These are phyloP conservation scores for Umbelopsis sp. DNA, from an alignment of 371 early-diverging fungal species.

Conservation along the genomic window DNA sequence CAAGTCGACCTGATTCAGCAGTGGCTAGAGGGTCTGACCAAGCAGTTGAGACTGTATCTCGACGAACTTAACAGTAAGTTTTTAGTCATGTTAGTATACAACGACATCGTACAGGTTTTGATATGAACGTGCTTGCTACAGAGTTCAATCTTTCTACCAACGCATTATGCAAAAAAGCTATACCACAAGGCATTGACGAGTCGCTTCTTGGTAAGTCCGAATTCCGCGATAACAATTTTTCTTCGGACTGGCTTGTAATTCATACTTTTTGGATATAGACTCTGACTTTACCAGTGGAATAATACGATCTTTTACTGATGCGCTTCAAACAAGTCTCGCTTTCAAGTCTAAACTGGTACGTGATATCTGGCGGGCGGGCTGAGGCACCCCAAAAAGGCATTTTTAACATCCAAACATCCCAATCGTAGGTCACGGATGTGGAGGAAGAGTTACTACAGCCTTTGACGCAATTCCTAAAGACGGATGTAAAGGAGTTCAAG, in stretches of 20 bases:
- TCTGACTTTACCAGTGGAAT: constrained; percentile 52
- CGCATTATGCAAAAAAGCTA: constrained; percentile 35
- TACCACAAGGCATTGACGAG: constrained; percentile 40
- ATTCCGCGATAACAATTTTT: no score
- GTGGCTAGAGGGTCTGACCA: constrained; percentile 63
- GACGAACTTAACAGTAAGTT: constrained; percentile 53
- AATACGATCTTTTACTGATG: constrained; percentile 55
- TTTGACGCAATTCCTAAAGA: constrained; percentile 63
- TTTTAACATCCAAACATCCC: constrained; percentile 32
- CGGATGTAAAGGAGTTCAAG: constrained; percentile 64
- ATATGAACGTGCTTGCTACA: constrained; percentile 12
- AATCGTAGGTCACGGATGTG: constrained; percentile 55
- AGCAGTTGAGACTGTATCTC: constrained; percentile 46
- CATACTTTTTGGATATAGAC: constrained; percentile 24
- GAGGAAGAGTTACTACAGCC: constrained; percentile 64
- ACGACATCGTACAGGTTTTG: neutral
- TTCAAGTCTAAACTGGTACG: constrained; percentile 61
- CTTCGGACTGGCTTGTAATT: no score
- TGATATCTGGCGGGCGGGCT: constrained; percentile 22
- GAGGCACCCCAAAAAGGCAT: constrained; percentile 34
- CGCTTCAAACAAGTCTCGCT: constrained; percentile 57
- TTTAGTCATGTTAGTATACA: neutral
- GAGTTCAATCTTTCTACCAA: constrained; percentile 42
- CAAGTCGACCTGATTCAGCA: constrained; percentile 67
- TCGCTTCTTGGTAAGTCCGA: constrained; percentile 42